Conservation (phyloP, 208 protist species). For the Acanthamoeba sp. region DNA sequence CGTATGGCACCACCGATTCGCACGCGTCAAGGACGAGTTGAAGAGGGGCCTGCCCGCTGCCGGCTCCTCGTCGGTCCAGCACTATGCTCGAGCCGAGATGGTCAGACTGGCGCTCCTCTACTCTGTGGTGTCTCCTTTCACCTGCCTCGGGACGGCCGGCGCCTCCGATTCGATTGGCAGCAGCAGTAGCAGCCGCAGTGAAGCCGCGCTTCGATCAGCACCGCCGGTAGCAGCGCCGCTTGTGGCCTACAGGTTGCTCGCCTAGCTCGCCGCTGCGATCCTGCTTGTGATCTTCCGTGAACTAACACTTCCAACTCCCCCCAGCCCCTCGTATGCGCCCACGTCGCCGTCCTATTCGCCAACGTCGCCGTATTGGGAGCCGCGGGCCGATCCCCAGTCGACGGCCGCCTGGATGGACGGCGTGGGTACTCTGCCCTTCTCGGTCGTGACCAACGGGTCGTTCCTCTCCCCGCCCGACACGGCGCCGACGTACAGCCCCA, state of each 20-base stretch:
- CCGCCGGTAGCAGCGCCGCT: neutral
- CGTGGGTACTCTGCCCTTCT: neutral
- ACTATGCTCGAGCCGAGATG: neutral
- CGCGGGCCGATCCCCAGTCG: neutral
- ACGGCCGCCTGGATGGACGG: neutral
- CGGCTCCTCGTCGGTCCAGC: neutral
- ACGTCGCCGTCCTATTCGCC: conserved; percentile 84
- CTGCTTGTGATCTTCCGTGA: too few relatives aligned
- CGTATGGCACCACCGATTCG: conserved; percentile 21
- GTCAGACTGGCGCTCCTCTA: conserved; percentile 2
- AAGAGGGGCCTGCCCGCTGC: neutral
- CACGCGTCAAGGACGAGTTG: neutral
- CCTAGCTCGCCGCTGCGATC: too few relatives aligned
- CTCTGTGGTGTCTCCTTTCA: conserved; percentile 22
- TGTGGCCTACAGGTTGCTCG: conserved; percentile 1
- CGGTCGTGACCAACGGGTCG: neutral
- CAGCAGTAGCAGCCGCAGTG: neutral
- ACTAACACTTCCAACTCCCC: neutral
- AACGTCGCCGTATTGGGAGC: conserved; percentile 75
- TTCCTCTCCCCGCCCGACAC: conserved; percentile 85
- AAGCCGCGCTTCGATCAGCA: too few relatives aligned
- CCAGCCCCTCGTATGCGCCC: conserved; percentile 87
- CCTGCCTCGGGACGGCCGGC: neutral
- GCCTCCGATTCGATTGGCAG: too few relatives aligned
- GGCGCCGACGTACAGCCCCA: conserved; percentile 88